phyloP scores from a whole-genome alignment of 345 rosid genomes.

The Gossypium mustelinum region DNA sequence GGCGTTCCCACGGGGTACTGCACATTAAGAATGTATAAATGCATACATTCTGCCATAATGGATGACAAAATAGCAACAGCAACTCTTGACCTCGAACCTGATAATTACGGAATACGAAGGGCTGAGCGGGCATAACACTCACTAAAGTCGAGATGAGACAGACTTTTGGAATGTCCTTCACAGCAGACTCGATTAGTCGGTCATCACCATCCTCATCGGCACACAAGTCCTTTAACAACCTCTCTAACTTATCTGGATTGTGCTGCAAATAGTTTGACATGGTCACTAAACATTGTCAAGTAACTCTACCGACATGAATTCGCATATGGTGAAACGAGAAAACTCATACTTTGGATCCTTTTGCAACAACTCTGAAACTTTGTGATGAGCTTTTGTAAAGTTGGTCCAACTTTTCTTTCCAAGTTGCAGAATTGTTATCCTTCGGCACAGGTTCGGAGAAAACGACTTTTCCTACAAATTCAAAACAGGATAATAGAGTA shows the following conservation, averaged over 20 bases:
- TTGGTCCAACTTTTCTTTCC: slow-evolving; percentile 95
- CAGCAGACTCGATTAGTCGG: slow-evolving; percentile 84
- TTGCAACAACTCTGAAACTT: slow-evolving; percentile 96
- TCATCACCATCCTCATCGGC: slow-evolving; percentile 84
- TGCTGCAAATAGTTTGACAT: slow-evolving; percentile 53
- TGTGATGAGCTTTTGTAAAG: slow-evolving; percentile 96
- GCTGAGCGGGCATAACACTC: slow-evolving; percentile 91
- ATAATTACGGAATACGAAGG: slow-evolving; percentile 91
- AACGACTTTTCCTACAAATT: slow-evolving; percentile 78
- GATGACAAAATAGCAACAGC: background rate
- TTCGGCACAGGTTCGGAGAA: slow-evolving; percentile 90
- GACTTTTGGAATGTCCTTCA: slow-evolving; percentile 85
- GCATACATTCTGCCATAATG: background rate
- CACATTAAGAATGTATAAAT: slow-evolving; percentile 17
- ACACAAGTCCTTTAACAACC: slow-evolving; percentile 93
- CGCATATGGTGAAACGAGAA: too few species aligned
- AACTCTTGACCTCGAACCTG: slow-evolving; percentile 49
- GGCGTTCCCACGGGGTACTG: slow-evolving; percentile 94
- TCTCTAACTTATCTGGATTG: slow-evolving; percentile 94
- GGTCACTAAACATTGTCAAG: too few species aligned
- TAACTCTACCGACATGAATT: too few species aligned
- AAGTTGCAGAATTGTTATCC: slow-evolving; percentile 94
- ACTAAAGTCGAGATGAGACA: slow-evolving; percentile 89
- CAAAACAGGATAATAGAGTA: slow-evolving; percentile 13
- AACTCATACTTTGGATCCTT: slow-evolving; percentile 83